These are phyloP conservation scores for Yarrowia bubula DNA, from an alignment of 805 yeast genomes.

Conservation along the genomic window DNA sequence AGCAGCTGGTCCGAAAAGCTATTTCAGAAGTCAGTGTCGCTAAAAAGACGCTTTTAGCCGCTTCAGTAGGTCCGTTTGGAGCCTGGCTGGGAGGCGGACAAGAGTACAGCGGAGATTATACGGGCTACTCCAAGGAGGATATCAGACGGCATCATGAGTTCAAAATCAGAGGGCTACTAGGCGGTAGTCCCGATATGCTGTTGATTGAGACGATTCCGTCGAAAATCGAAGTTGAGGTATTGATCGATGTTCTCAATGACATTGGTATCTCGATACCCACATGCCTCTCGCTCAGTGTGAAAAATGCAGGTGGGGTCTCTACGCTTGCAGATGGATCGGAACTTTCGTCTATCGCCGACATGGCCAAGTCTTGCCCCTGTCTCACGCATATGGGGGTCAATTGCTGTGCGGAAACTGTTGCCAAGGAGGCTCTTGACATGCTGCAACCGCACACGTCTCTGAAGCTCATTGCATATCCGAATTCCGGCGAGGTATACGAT, in stretches of 20 bases:
- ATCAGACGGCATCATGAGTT: constrained; percentile 53
- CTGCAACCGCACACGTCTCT: constrained; percentile 35
- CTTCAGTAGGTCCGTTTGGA: constrained; percentile 77
- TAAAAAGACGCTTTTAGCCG: constrained; percentile 46
- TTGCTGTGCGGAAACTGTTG: constrained; percentile 53
- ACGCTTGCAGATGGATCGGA: constrained; percentile 49
- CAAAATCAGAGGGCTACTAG: constrained; percentile 44
- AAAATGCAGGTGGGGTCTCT: constrained; percentile 34
- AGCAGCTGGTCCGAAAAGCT: constrained; percentile 37
- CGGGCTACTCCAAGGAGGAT: constrained; percentile 41
- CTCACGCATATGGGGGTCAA: constrained; percentile 59
- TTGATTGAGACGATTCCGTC: constrained; percentile 75
- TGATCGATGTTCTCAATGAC: constrained; percentile 37
- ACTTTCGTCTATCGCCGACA: background rate
- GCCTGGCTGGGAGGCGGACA: constrained; percentile 65
- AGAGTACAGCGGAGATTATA: constrained; percentile 72
- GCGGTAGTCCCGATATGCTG: constrained; percentile 49
- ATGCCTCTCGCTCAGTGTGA: constrained; percentile 50
- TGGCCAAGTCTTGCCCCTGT: background rate
- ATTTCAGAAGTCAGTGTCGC: constrained; percentile 29
- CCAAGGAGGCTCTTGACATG: constrained; percentile 44
- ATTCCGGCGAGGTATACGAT: constrained; percentile 69
- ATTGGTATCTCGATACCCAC: constrained; percentile 42
- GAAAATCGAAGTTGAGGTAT: constrained; percentile 50
- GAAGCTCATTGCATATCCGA: constrained; percentile 65